A percentile compares a stretch with the other conserved stretches of the same genome.
Evolutionary conservation across 1,284 basidiomycete genomes (phyloP).

Genomic region (Binderoboletus segoi): DNA sequence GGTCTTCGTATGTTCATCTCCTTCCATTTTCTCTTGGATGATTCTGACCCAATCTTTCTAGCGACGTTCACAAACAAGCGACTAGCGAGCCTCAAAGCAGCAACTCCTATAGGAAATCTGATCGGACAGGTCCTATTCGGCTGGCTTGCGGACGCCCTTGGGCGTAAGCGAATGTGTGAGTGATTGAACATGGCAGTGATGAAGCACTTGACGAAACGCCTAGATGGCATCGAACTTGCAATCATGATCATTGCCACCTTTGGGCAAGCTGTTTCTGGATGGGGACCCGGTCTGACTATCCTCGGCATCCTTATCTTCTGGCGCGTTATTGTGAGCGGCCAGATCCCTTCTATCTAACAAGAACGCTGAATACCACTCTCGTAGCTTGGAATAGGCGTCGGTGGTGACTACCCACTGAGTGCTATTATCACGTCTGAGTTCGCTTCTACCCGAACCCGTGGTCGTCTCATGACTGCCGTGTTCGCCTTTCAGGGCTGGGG

Average conservation of each 20-base stretch:
- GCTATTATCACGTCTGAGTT: not conserved
- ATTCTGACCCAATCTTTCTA: not conserved
- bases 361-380: constrained; percentile 8
- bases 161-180: constrained; percentile 44
- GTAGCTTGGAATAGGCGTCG: constrained; percentile 41
- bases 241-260: constrained; percentile 53
- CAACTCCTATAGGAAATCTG: constrained; percentile 62
- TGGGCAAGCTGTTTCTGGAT: constrained; percentile 47
- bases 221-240: constrained; percentile 59
- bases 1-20: not conserved
- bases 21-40: not conserved
- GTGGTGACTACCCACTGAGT: not conserved
- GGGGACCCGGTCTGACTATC: constrained; percentile 54
- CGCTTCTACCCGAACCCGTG: not conserved
- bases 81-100: constrained; percentile 74
- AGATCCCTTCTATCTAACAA: not conserved
- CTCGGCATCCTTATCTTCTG: constrained; percentile 59
- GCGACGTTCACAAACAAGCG: constrained; percentile 51
- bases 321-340: constrained; percentile 43
- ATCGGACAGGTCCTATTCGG: constrained; percentile 61
- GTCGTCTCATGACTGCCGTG: not conserved
- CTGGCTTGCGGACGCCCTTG: constrained; percentile 52
- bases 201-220: not conserved
- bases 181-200: not conserved
- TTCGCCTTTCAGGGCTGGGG: constrained; percentile 29